Evolutionary conservation across 2,329 filamentous ascomycete species (phyloP), one percentile per base, ranked within the genome.

Genomic region (Colletotrichum filicis): DNA sequence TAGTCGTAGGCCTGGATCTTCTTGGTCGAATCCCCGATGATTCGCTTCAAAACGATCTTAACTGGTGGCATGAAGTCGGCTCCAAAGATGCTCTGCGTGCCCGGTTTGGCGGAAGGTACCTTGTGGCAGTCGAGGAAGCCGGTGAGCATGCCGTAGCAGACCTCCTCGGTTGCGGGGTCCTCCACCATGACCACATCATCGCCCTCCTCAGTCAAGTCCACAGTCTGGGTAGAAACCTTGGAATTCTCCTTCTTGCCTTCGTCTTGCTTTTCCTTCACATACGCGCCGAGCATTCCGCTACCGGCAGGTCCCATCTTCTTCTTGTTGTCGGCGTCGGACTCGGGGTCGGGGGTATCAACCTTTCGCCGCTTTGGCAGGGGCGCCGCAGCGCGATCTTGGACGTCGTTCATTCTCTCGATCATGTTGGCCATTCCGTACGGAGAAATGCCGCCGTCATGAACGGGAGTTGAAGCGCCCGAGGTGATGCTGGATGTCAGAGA

Each of bases 81-180:
- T 56, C 89, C 85, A 76, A 90, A 91, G 11, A 93, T 84, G 24
- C 88, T 85, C 71, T 90, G 87, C 28, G 88, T 86, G 35, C 88
- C 88, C 1, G 92, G 91, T 77, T 92, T 94, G 0, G 92, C 91
- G 2, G 87, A 89, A 1, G 94, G 95, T 2, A 96, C 90, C 46
- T 86, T 84, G 77, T 90, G 88, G 74, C 92, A 93, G 75, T 92
- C 91, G 55, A 97, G 85, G 66, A 85, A 89, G 2, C 91, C 88
- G 67, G 94, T 91, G 24, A 97, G 83, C 83, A 93, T 93, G 55
- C 95, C 95, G 78, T 94, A 95, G 82, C 94, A 97, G 4, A 97
- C 92, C 78, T 94, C 91, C 79, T 94, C 90, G 24, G 91, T 88
- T 59, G 86, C 88, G 35, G 90, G 87, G 68, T 93, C 88, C 55